phyloP scores from a whole-genome alignment of 2,329 filamentous ascomycete genomes.

The Claviceps spartinae region DNA sequence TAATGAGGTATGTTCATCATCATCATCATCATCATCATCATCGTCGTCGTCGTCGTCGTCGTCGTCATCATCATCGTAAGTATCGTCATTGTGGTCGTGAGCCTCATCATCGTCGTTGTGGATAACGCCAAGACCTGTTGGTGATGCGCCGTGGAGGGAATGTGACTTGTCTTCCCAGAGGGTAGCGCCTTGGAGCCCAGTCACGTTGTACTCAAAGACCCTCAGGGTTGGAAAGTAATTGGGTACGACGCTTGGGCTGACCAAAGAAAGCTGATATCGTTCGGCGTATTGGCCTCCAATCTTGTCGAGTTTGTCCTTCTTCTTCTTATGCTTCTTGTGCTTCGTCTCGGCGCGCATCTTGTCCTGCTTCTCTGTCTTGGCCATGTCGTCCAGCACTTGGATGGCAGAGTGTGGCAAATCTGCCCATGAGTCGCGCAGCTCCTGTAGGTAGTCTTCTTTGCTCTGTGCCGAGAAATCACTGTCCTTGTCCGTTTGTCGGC shows the following conservation, averaged over 20 bases:
- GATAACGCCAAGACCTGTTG: neutral
- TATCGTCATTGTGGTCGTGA: constrained; percentile 1
- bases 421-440: constrained; percentile 66
- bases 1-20: constrained; percentile 14
- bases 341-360: constrained; percentile 12
- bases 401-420: constrained; percentile 47
- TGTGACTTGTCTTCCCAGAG: constrained; percentile 29
- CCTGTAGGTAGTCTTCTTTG: constrained; percentile 58
- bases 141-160: neutral
- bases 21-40: constrained; percentile 1
- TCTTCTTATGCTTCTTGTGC: constrained; percentile 25
- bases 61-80: neutral
- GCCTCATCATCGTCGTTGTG: constrained; percentile 12
- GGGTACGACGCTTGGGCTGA: constrained; percentile 79
- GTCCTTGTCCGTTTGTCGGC: constrained; percentile 24
- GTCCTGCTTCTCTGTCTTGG: constrained; percentile 7
- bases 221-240: constrained; percentile 83
- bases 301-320: constrained; percentile 39
- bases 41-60: constrained; percentile 11
- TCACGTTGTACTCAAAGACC: constrained; percentile 92
- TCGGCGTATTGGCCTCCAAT: constrained; percentile 76
- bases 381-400: constrained; percentile 8
- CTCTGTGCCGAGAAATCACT: constrained; percentile 46
- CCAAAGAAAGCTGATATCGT: constrained; percentile 66
- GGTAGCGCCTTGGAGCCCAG: constrained; percentile 47